Percentiles rank a stretch among this genome's conserved stretches.
Conservation (phyloP, 768 basidiomycete genomes). For the Sarcodon sp. region DNA sequence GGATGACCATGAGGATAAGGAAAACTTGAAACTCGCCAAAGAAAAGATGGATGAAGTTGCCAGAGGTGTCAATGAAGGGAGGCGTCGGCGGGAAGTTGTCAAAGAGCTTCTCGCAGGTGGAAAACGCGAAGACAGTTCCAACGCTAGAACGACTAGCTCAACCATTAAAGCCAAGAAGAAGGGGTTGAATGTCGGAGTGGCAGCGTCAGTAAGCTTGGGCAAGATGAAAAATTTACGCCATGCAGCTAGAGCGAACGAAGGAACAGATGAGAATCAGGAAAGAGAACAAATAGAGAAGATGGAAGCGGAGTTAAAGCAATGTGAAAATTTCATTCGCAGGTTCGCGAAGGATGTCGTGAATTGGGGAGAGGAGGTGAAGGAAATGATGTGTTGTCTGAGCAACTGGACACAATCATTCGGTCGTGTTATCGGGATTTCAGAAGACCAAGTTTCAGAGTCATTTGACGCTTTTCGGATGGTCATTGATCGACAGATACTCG, state of each 20-base stretch:
- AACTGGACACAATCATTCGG: conserved; percentile 58
- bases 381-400: conserved; percentile 34
- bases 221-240: conserved; percentile 44
- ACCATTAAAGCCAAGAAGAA: conserved; percentile 26
- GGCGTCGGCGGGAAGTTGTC: conserved; percentile 66
- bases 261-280: conserved; percentile 23
- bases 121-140: conserved; percentile 5
- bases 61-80: conserved; percentile 64
- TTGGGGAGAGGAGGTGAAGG: conserved; percentile 44
- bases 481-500: conserved; percentile 39
- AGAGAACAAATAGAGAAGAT: conserved; percentile 39
- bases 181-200: conserved; percentile 30
- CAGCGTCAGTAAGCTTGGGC: conserved; percentile 42
- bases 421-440: conserved; percentile 33
- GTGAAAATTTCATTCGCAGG: conserved; percentile 44
- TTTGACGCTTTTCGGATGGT: conserved; percentile 44
- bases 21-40: conserved; percentile 37
- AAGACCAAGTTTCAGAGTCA: conserved; percentile 31
- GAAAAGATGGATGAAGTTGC: conserved; percentile 60
- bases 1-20: conserved; percentile 53
- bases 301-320: conserved; percentile 42
- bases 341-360: conserved; percentile 51
- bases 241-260: conserved; percentile 20
- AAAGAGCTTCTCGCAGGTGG: conserved; percentile 46
- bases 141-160: conserved; percentile 13